phyloP scores from a whole-genome alignment of 495 filamentous ascomycete species.

The Parachaetomium inaequale region DNA sequence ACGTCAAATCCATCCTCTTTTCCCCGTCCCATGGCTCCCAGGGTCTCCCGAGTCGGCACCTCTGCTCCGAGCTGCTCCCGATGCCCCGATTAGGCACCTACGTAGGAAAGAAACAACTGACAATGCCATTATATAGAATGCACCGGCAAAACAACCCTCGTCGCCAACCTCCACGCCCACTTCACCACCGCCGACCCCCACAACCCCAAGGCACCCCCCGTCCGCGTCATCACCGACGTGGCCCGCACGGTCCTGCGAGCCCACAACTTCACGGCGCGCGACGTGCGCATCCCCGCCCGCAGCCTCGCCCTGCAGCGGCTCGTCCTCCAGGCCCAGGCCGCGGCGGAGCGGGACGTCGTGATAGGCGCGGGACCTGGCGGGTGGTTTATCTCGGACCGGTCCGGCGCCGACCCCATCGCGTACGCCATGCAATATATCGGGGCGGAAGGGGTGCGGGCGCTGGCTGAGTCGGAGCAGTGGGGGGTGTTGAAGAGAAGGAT shows the following conservation, averaged over 20 bases:
- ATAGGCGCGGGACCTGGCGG: background rate
- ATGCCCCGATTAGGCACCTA: too few relatives aligned
- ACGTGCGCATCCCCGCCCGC: slow-evolving; percentile 36
- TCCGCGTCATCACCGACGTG: background rate
- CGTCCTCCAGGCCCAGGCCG: slow-evolving; percentile 45
- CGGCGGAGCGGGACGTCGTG: slow-evolving; percentile 20
- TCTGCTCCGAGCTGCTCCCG: too few relatives aligned
- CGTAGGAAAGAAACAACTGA: too few relatives aligned
- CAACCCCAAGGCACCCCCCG: too few relatives aligned
- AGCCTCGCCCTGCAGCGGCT: slow-evolving; percentile 41
- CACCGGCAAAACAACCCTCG: background rate
- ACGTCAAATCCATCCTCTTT: slow-evolving; percentile 30
- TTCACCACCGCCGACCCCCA: background rate
- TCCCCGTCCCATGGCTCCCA: slow-evolving; percentile 37
- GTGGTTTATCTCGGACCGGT: slow-evolving; percentile 53
- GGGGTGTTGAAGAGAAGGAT: slow-evolving; percentile 36
- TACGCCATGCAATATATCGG: slow-evolving; percentile 44
- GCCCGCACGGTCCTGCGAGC: slow-evolving; percentile 39
- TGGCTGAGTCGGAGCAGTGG: slow-evolving; percentile 36
- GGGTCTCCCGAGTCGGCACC: too few relatives aligned
- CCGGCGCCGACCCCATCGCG: slow-evolving; percentile 47
- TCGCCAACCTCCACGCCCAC: background rate
- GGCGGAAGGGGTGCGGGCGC: slow-evolving; percentile 25
- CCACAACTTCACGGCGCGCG: slow-evolving; percentile 38
- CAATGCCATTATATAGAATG: too few relatives aligned